Evolutionary conservation across 116 monocot species (phyloP).

Genomic region (Iris pallida): DNA sequence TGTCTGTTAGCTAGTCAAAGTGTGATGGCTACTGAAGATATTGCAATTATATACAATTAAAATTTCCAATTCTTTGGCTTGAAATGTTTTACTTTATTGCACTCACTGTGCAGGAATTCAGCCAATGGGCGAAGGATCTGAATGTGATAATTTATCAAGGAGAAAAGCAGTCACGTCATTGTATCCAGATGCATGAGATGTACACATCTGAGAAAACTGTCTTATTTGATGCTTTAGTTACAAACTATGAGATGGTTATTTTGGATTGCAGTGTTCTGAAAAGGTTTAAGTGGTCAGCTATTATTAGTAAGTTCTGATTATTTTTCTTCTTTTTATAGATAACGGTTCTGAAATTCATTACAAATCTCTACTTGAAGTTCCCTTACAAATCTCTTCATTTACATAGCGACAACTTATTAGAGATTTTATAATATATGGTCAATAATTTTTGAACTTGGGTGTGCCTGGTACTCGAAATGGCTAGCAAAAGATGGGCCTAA

Average conservation of each 20-base stretch:
- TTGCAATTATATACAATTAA: not conserved
- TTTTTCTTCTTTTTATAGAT: not conserved
- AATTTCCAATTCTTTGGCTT: not conserved
- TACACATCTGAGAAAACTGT: slow-evolving; percentile 27
- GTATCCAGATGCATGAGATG: slow-evolving; percentile 30
- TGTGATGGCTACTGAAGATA: too few relatives aligned
- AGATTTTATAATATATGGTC: too few relatives aligned
- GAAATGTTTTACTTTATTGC: not conserved
- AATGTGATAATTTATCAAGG: slow-evolving; percentile 47
- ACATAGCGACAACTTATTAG: too few relatives aligned
- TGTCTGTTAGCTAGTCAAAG: too few relatives aligned
- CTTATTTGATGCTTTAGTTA: slow-evolving; percentile 39
- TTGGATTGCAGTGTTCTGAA: slow-evolving; percentile 21
- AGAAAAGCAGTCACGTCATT: slow-evolving; percentile 22
- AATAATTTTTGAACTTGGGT: too few relatives aligned
- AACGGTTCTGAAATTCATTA: not conserved
- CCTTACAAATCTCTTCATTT: too few relatives aligned
- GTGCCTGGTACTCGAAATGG: too few relatives aligned
- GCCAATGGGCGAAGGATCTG: slow-evolving; percentile 26
- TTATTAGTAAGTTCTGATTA: slow-evolving; percentile 22
- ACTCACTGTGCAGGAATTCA: slow-evolving; percentile 24
- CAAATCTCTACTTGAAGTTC: not conserved
- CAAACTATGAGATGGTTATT: slow-evolving; percentile 31
- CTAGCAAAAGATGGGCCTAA: too few relatives aligned
- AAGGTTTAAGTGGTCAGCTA: slow-evolving; percentile 31